Conservation (phyloP, 2,329 filamentous ascomycete genomes). For the Stemphylium beticola region DNA sequence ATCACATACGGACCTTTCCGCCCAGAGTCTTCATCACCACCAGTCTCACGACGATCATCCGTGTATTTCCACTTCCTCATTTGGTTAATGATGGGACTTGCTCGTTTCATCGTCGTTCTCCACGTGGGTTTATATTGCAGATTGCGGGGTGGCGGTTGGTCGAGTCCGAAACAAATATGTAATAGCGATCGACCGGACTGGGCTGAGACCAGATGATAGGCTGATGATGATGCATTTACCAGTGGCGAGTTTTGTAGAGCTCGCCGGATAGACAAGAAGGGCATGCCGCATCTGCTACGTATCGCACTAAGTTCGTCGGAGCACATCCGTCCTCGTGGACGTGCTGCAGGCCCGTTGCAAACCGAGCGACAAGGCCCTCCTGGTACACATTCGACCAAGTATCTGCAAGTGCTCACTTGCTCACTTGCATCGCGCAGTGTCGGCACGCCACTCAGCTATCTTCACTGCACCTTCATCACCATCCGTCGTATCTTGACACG, state of each 20-base stretch:
- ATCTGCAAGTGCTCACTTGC: neutral
- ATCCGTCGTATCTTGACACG: neutral
- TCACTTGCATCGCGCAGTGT: neutral
- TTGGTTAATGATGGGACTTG: neutral
- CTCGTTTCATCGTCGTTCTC: conserved; percentile 3
- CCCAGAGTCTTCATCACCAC: neutral
- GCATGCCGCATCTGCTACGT: neutral
- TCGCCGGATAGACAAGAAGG: neutral
- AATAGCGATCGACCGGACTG: neutral
- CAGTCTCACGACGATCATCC: neutral
- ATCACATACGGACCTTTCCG: neutral
- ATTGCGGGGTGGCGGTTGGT: conserved; percentile 1
- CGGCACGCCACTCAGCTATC: neutral
- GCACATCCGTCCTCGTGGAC: neutral
- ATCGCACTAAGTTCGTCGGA: neutral
- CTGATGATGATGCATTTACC: neutral
- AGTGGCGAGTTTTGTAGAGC: neutral
- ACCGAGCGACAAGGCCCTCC: neutral
- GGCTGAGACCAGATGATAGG: neutral
- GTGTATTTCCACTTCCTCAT: neutral
- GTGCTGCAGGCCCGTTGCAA: neutral
- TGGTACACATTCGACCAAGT: neutral
- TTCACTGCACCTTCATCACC: neutral
- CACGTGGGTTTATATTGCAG: neutral
- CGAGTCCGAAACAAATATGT: conserved; percentile 3